Base-by-base conservation (phyloP, 352 stramenopile species). In the Globisporangium heterothallicum region DNA sequence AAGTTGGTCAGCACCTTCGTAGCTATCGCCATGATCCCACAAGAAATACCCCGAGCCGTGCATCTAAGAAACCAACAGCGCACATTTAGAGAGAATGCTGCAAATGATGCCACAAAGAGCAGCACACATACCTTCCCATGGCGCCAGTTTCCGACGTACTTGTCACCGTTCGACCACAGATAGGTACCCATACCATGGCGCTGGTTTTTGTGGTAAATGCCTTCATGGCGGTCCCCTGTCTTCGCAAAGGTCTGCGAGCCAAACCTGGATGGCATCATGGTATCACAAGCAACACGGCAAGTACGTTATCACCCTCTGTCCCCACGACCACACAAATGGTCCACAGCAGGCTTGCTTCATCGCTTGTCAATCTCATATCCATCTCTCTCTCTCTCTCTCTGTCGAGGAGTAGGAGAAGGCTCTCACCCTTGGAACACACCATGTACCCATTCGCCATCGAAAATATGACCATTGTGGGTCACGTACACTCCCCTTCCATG, bases 161-260 rank as follows among this genome's bases (percentile, higher is more conserved):
- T 94, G 67, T 96, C 86, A 1, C 86, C 86, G 56, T 96, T 96
- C 2, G 81, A 64, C 86, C 86, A 96, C 38, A 94, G 63, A 45
- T 92, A 96, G 40, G 83, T 93, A 16, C 84, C 84, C 47, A 72
- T 74, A 19, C 86, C 86, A 53, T 96, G 79, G 24, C 86, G 79
- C 47, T 88, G 75, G 56, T 85, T 88, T 56, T 91, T 92, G 43
- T 84, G 66, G 60, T 93, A 96, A 59, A 92, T 84, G 8, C 84
- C 84, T 75, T 96, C 86, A 34, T 95, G 84, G 16, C 84, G 85
- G 46, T 94, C 86, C 10, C 84, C 77, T 0, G 78, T 92, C n/a
- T 51, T 58, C 18, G 78, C 77, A 73, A 94, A 95, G 4, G 66
- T 73, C 58, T 92, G 81, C 61, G 80, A 92, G 14, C 84, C 86